These are phyloP conservation scores for Allomyces macrogynus DNA, from an alignment of 192 early-diverging fungal species.

Conservation along the genomic window DNA sequence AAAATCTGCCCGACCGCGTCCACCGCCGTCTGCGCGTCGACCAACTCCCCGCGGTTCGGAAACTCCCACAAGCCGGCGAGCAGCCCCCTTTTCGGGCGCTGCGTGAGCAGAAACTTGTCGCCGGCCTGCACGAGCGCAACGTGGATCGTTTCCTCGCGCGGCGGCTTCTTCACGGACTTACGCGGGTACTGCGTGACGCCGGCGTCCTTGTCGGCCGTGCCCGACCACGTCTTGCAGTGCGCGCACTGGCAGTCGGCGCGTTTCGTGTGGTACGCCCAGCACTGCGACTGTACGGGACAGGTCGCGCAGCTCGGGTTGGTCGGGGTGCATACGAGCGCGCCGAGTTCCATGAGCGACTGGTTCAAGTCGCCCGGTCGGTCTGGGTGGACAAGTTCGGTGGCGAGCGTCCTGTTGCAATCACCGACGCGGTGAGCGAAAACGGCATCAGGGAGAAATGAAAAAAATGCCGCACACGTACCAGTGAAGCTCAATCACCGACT, in stretches of 20 bases:
- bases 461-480: slow-evolving; percentile 20
- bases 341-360: slow-evolving; percentile 63
- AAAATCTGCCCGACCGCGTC: slow-evolving; percentile 2
- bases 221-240: too few relatives aligned
- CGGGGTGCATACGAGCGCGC: slow-evolving; percentile 50
- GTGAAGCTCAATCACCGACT: slow-evolving; percentile 26
- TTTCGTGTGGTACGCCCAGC: slow-evolving; percentile 16
- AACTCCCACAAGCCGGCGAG: slow-evolving; percentile 63
- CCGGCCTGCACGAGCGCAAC: slow-evolving; percentile 1
- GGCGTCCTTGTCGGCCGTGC: too few relatives aligned
- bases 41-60: slow-evolving; percentile 22
- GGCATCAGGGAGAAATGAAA: not conserved
- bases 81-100: slow-evolving; percentile 34
- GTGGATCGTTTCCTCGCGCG: slow-evolving; percentile 26
- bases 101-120: slow-evolving; percentile 28
- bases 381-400: slow-evolving; percentile 25
- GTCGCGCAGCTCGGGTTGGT: slow-evolving; percentile 32
- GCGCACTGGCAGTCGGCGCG: too few relatives aligned
- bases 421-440: too few relatives aligned
- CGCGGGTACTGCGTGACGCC: slow-evolving; percentile 27
- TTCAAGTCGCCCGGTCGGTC: slow-evolving; percentile 52
- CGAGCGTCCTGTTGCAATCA: slow-evolving; percentile 23
- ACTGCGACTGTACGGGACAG: slow-evolving; percentile 38
- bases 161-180: slow-evolving; percentile 33
- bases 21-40: slow-evolving; percentile 5